A percentile compares a stretch with the other conserved stretches of the same genome.
Evolutionary conservation across 2,329 filamentous ascomycete species (phyloP).

Genomic region (Claviceps sp.): DNA sequence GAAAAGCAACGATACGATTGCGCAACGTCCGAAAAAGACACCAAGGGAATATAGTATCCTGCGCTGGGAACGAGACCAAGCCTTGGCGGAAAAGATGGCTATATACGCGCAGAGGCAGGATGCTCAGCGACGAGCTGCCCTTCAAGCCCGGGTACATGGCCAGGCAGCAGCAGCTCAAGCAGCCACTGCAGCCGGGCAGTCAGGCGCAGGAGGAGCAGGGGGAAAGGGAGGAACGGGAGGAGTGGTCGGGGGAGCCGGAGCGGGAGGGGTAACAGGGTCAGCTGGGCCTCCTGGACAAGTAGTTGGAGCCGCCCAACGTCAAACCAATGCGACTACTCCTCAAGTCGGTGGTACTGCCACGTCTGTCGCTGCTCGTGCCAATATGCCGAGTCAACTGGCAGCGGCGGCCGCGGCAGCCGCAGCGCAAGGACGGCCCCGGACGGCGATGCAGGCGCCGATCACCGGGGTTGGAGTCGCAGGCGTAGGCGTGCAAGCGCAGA

Average conservation of each 20-base stretch:
- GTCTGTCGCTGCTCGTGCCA: slow-evolving; percentile 21
- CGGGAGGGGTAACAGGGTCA: slow-evolving; percentile 17
- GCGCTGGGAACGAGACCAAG: slow-evolving; percentile 74
- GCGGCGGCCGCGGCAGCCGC: slow-evolving; percentile 27
- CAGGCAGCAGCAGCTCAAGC: slow-evolving; percentile 27
- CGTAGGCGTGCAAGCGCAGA: slow-evolving; percentile 32
- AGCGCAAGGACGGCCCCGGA: slow-evolving; percentile 33
- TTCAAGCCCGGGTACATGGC: slow-evolving; percentile 33
- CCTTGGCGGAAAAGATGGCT: slow-evolving; percentile 45
- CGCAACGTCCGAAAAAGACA: slow-evolving; percentile 50
- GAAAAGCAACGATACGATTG: slow-evolving; percentile 57
- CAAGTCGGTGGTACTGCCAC: slow-evolving; percentile 17
- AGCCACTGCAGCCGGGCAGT: slow-evolving; percentile 25
- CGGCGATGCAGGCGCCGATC: slow-evolving; percentile 40
- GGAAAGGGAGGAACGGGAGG: not conserved
- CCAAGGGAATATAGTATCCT: slow-evolving; percentile 84
- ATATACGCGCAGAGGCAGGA: slow-evolving; percentile 47
- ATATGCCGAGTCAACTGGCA: slow-evolving; percentile 29
- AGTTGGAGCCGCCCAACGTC: slow-evolving; percentile 16
- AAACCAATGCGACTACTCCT: slow-evolving; percentile 14
- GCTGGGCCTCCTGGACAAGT: not conserved
- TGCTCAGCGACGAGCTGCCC: slow-evolving; percentile 34
- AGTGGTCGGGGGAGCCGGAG: slow-evolving; percentile 11
- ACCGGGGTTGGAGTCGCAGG: slow-evolving; percentile 34
- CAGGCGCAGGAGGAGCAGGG: not conserved